These are phyloP conservation scores for Aureobasidium lini DNA, from an alignment of 2,329 filamentous ascomycete genomes.

Conservation along the genomic window DNA sequence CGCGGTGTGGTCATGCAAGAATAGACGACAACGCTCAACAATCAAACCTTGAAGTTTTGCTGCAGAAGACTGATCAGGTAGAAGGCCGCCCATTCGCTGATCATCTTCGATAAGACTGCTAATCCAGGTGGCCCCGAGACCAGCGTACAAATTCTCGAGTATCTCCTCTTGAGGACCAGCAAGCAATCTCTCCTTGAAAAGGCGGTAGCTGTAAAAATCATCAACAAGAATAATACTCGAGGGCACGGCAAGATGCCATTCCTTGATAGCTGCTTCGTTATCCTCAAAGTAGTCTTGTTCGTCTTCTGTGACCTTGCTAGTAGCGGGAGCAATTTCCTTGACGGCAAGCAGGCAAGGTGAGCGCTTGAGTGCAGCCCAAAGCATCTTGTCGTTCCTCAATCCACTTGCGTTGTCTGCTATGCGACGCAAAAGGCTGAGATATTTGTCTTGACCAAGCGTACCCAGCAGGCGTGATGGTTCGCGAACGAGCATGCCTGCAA, in stretches of 20 bases:
- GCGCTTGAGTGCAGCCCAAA: slow-evolving; percentile 68
- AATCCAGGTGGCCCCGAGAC: slow-evolving; percentile 69
- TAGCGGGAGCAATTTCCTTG: slow-evolving; percentile 58
- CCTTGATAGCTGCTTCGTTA: slow-evolving; percentile 51
- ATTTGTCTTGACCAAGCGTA: slow-evolving; percentile 77
- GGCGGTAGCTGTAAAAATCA: slow-evolving; percentile 79
- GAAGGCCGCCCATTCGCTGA: slow-evolving; percentile 59
- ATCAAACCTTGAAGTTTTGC: slow-evolving; percentile 69
- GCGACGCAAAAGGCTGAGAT: slow-evolving; percentile 72
- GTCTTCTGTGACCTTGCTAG: slow-evolving; percentile 44
- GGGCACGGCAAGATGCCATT: slow-evolving; percentile 70
- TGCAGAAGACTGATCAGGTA: slow-evolving; percentile 61
- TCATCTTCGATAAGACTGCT: slow-evolving; percentile 73
- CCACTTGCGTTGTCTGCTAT: slow-evolving; percentile 64
- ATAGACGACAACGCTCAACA: slow-evolving; percentile 79
- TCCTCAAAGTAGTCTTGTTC: slow-evolving; percentile 37
- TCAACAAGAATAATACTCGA: slow-evolving; percentile 70
- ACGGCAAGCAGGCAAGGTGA: slow-evolving; percentile 77
- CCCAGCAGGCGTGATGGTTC: slow-evolving; percentile 78
- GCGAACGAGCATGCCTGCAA: slow-evolving; percentile 73
- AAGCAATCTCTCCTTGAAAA: slow-evolving; percentile 78
- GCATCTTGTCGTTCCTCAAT: slow-evolving; percentile 68
- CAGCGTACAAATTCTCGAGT: slow-evolving; percentile 76
- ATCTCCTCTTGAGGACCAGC: slow-evolving; percentile 84
- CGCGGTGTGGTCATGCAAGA: slow-evolving; percentile 72